Base-by-base conservation (phyloP, 2,329 filamentous ascomycete genomes). In the Albifimbria verrucaria region DNA sequence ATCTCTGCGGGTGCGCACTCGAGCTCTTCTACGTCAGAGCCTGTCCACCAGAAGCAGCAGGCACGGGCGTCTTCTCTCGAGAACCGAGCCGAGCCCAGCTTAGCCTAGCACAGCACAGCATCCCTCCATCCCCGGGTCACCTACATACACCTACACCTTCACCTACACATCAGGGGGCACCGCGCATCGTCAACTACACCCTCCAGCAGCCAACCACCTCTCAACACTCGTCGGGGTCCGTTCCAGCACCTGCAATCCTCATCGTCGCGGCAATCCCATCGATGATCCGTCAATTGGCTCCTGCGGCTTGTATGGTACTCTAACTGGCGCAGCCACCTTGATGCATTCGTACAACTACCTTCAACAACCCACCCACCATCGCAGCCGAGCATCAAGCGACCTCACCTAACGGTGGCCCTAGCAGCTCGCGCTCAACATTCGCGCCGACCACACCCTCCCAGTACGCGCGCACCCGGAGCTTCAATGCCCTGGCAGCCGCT, bases 401-500 rank as follows among this genome's bases (percentile, higher is more conserved):
- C 26, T 9, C 26, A 32, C 26, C 26, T 15, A 7, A 32, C 9
- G 9, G 26, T 32, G 15, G n/a, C n/a, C n/a, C n/a, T n/a, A n/a
- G n/a, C n/a, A 43, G 41, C 41, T 43, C 41, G 10, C 41, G n/a
- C 10, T 21, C 41, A 18, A 15, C n/a, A 43, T 21, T 10, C 10
- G 11, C 10, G 22, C 10, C 41, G 41, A 43, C 41, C 11, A n/a
- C 32, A 39, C 32, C 32, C 32, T 39, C 32, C n/a, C 32, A 12
- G 32, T n/a, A 39, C 12, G 12, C 12, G 11, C 41, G n/a, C 41
- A 43, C 41, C 56, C 52, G 50, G 60, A 59, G 58, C 54, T 64
- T 65, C 75, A 74, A 96, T 96, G 92, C 90, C 92, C 82, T 99
- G 94, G 94, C 87, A 90, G 82, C 93, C 94, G 67, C 83, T 72